Percentiles rank a stretch among this genome's conserved stretches.
phyloP scores from a whole-genome alignment of 352 stramenopile species.

The Globisporangium nagaii region DNA sequence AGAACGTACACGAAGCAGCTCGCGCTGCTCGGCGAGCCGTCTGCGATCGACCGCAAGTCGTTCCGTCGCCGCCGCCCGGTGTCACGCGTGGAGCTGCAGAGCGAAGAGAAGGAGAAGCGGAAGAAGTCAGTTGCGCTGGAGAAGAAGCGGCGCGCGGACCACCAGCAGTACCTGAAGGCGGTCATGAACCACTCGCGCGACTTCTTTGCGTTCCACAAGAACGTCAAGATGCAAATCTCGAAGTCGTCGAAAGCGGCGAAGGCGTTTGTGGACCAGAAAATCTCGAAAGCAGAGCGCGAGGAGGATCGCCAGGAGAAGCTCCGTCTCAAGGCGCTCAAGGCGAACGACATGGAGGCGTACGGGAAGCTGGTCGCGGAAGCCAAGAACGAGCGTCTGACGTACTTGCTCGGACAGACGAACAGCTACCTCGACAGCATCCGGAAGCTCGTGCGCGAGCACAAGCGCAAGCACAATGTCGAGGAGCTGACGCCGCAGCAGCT shows the following conservation, averaged over 20 bases:
- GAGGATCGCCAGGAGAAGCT: slow-evolving; percentile 86
- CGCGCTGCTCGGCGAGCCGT: slow-evolving; percentile 57
- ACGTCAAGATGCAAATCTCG: slow-evolving; percentile 63
- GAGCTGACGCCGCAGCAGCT: slow-evolving; percentile 9
- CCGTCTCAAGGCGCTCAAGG: slow-evolving; percentile 86
- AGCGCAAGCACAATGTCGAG: slow-evolving; percentile 73
- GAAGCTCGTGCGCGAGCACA: slow-evolving; percentile 87
- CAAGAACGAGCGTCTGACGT: slow-evolving; percentile 97
- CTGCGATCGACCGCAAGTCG: slow-evolving; percentile 60
- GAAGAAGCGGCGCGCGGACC: slow-evolving; percentile 71
- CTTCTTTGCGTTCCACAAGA: slow-evolving; percentile 86
- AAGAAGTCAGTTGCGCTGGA: slow-evolving; percentile 81
- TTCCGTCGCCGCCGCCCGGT: slow-evolving; percentile 67
- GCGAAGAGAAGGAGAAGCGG: slow-evolving; percentile 70
- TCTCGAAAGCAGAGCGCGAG: slow-evolving; percentile 75
- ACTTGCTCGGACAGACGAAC: slow-evolving; percentile 95
- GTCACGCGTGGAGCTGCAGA: slow-evolving; percentile 56
- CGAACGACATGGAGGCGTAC: slow-evolving; percentile 98
- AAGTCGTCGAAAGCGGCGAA: slow-evolving; percentile 72
- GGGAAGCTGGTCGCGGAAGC: slow-evolving; percentile 95
- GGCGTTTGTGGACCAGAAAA: slow-evolving; percentile 68
- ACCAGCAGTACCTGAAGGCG: slow-evolving; percentile 76
- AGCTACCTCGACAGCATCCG: slow-evolving; percentile 96
- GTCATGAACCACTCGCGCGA: slow-evolving; percentile 81
- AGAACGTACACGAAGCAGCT: slow-evolving; percentile 59